Conservation (phyloP, 805 yeast genomes). For the Starmerella geochares region DNA sequence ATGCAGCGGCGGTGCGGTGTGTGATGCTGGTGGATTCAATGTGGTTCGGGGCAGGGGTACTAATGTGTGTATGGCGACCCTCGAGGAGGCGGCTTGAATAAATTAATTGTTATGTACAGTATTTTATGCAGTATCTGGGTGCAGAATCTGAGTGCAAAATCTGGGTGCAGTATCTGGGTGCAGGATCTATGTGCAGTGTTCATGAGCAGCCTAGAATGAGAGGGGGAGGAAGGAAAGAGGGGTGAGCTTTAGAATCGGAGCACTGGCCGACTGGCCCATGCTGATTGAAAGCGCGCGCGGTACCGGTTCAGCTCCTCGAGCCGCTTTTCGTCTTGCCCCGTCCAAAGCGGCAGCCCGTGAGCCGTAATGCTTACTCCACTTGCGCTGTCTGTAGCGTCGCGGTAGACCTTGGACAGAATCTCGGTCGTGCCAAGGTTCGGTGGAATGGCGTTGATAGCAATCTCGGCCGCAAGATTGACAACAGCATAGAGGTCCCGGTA, state of each 20-base stretch:
- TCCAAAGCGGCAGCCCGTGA: conserved; percentile 28
- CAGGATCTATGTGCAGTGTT: no score
- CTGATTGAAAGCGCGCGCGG: conserved; percentile 21
- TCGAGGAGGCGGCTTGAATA: no score
- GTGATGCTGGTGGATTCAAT: background rate
- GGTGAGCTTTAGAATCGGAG: conserved; percentile 18
- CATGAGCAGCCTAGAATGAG: background rate
- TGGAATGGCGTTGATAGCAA: conserved; percentile 36
- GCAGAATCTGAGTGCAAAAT: no score
- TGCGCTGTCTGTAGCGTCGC: conserved; percentile 26
- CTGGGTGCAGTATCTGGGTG: no score
- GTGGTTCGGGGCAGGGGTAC: background rate
- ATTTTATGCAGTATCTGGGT: no score
- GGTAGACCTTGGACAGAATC: conserved; percentile 26
- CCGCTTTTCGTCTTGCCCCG: conserved; percentile 26
- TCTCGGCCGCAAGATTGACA: conserved; percentile 34
- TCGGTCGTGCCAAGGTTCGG: conserved; percentile 32
- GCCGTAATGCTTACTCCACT: conserved; percentile 23
- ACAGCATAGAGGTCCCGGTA: conserved; percentile 34
- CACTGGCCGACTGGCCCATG: conserved; percentile 18
- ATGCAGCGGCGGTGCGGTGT: background rate
- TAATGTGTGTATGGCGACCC: background rate
- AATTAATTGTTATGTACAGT: no score
- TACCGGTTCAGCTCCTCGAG: conserved; percentile 25
- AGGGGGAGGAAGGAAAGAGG: background rate